phyloP scores from a whole-genome alignment of 768 basidiomycete species.

The Lactarius evosmus region DNA sequence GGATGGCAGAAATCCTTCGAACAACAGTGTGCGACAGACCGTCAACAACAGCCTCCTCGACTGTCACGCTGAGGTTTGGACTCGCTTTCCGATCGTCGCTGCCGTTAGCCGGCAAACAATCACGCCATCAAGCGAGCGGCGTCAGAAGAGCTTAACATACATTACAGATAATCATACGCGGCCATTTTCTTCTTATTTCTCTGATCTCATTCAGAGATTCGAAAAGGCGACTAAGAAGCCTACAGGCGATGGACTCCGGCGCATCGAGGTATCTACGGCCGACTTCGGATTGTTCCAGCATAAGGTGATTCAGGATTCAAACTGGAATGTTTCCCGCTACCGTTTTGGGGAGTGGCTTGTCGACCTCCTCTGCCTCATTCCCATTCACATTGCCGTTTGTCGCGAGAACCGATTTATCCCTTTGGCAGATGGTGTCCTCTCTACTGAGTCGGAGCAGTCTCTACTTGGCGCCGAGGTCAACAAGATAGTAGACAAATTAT shows the following conservation, averaged over 20 bases:
- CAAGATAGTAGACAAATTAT: slow-evolving; percentile 52
- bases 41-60: slow-evolving; percentile 39
- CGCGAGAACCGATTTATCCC: slow-evolving; percentile 16
- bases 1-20: slow-evolving; percentile 30
- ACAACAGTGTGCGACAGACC: slow-evolving; percentile 28
- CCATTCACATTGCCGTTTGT: slow-evolving; percentile 60
- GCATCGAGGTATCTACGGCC: slow-evolving; percentile 37
- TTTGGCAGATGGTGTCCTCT: background rate
- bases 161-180: slow-evolving; percentile 40
- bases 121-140: slow-evolving; percentile 30
- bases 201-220: slow-evolving; percentile 44
- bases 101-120: slow-evolving; percentile 20
- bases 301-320: slow-evolving; percentile 4
- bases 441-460: slow-evolving; percentile 42
- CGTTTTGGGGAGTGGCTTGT: slow-evolving; percentile 60
- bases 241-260: slow-evolving; percentile 42
- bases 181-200: slow-evolving; percentile 43
- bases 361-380: slow-evolving; percentile 58
- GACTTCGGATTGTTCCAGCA: slow-evolving; percentile 33
- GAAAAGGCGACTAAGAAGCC: slow-evolving; percentile 52
- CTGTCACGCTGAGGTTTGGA: slow-evolving; percentile 20
- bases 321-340: slow-evolving; percentile 38
- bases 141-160: slow-evolving; percentile 41
- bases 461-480: slow-evolving; percentile 59
- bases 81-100: slow-evolving; percentile 18